phyloP scores from a whole-genome alignment of 2,329 filamentous ascomycete species.

The Periconia sp. region DNA sequence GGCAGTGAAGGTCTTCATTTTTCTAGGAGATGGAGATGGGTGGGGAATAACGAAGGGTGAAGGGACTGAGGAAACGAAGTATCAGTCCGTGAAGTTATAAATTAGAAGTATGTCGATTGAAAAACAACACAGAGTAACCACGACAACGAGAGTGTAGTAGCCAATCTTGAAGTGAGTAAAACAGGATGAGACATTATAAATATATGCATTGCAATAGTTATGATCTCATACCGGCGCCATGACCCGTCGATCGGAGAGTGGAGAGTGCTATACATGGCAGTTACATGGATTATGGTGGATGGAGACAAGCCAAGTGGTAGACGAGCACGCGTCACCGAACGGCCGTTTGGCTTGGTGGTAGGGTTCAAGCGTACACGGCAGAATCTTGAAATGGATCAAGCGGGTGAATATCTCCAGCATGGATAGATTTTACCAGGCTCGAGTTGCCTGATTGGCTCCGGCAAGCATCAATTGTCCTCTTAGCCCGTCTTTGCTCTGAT shows the following conservation, averaged over 20 bases:
- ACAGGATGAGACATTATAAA: slow-evolving; percentile 29
- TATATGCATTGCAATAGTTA: slow-evolving; percentile 18
- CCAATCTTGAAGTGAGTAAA: slow-evolving; percentile 8
- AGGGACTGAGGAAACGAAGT: slow-evolving; percentile 41
- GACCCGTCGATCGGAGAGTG: slow-evolving; percentile 20
- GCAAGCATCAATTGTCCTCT: no score
- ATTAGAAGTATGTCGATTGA: slow-evolving; percentile 1
- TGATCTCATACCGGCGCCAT: slow-evolving; percentile 22
- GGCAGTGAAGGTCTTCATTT: slow-evolving; percentile 35
- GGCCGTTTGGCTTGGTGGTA: no score
- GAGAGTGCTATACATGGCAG: neutral
- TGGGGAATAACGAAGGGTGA: slow-evolving; percentile 19
- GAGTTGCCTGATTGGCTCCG: no score
- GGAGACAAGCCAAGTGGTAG: neutral
- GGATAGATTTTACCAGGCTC: no score
- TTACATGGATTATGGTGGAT: neutral
- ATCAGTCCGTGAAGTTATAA: slow-evolving; percentile 26
- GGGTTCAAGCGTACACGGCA: no score
- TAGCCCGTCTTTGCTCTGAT: no score
- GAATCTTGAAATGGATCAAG: no score
- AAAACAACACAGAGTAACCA: slow-evolving; percentile 19
- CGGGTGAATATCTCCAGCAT: no score
- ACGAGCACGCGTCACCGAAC: no score
- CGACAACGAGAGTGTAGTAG: slow-evolving; percentile 27
- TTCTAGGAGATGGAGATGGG: slow-evolving; percentile 4